Evolutionary conservation across 2,329 filamentous ascomycete genomes (phyloP).

Genomic region (Chalaropsis ovoidea): DNA sequence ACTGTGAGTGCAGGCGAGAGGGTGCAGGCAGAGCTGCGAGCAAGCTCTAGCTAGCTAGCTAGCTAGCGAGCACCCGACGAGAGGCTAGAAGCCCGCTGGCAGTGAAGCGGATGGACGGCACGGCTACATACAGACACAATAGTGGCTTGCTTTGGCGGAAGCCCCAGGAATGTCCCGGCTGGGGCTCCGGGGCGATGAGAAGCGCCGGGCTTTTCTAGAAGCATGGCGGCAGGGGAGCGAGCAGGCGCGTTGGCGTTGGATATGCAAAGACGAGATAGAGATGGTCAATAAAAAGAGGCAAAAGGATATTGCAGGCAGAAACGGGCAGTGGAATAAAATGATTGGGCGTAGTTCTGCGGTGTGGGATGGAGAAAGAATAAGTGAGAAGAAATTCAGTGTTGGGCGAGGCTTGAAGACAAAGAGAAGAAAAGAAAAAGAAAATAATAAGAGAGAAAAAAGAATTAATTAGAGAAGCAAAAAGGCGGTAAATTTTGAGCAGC

Average conservation of each 20-base stretch:
- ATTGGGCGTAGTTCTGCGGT: too few relatives aligned
- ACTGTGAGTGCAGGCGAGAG: background rate
- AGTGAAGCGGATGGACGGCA: background rate
- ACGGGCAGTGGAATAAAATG: too few relatives aligned
- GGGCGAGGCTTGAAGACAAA: too few relatives aligned
- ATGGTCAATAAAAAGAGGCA: background rate
- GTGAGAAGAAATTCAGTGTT: too few relatives aligned
- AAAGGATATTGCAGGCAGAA: too few relatives aligned
- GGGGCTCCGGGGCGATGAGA: constrained; percentile 14
- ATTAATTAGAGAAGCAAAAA: background rate
- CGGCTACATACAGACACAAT: constrained; percentile 20
- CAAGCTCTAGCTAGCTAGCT: background rate
- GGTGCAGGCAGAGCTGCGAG: background rate
- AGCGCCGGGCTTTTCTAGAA: constrained; percentile 21
- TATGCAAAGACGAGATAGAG: background rate
- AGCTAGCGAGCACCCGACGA: background rate
- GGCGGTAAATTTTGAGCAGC: background rate
- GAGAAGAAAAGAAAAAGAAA: too few relatives aligned
- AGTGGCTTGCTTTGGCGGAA: constrained; percentile 23
- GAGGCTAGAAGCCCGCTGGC: background rate
- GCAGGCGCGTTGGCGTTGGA: background rate
- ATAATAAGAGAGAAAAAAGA: background rate
- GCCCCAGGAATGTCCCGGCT: constrained; percentile 22
- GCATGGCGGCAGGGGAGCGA: constrained; percentile 15
- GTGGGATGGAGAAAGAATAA: too few relatives aligned